Base-by-base conservation (phyloP, 257 asterid species). In the Capsicum rhomboideum region DNA sequence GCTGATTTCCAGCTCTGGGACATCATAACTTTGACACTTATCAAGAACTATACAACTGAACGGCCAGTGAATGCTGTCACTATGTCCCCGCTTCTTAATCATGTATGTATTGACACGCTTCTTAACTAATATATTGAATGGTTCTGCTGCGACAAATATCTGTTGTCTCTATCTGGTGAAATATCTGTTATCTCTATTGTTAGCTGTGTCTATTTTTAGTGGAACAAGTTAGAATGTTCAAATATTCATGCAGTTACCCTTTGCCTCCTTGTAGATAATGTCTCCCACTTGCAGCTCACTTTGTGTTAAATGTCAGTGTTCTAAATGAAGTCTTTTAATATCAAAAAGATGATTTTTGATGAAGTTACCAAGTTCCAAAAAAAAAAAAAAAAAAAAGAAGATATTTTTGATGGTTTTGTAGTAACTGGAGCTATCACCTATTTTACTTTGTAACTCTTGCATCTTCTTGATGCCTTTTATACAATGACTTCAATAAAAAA, bases 51-150 rank as follows among this genome's bases (percentile, higher is more conserved):
- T 82, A 88, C 74, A 31, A 91, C 98, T 29, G 97, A 88, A 74
- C 89, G 95, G 16, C 98, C 97, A 1, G 98, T 94, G 55, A 96
- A 96, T 90, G 99, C 99, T 12, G 99, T 96, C 78, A 82, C 97
- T 28, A 91, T 96, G 98, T 96, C 99, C 40, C 98, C 99, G 0
- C 92, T 94, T n/a, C n/a, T n/a, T 53, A 88, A 94, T 81, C 98
- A 96, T 87, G 99, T 96, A 92, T 87, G 97, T 79, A 46, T 63
- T 23, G 77, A 68, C 56, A 49, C 79, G 50, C 79, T 46, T 46
- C 46, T 67, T 8, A 49, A 28, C 59, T 74, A 13, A 29, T 59
- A 34, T 13, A 56, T 56, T 8, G 16, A 58, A 59, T 80, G 59
- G 63, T 14, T 80, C 54, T 59, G 14, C 29, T 49, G 17, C 13